A percentile compares a stretch with the other conserved stretches of the same genome.
Conservation (phyloP, 2,329 filamentous ascomycete species). For the Fonsecaea erecta region DNA sequence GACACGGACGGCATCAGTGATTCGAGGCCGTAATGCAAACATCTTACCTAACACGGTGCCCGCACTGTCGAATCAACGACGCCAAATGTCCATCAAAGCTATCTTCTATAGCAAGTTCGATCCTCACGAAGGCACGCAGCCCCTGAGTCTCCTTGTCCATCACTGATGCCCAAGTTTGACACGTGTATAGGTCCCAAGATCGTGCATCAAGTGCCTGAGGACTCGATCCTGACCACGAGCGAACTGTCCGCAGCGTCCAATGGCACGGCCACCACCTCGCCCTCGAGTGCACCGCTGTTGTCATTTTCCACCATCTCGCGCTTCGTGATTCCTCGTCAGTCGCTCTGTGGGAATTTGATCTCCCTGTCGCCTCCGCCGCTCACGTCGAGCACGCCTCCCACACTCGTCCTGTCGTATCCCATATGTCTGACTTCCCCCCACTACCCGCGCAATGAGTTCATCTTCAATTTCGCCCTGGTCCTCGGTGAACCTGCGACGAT, state of each 20-base stretch:
- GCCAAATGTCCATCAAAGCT: slow-evolving; percentile 62
- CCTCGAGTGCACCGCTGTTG: slow-evolving; percentile 66
- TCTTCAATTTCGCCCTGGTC: slow-evolving; percentile 95
- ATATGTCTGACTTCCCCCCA: slow-evolving; percentile 82
- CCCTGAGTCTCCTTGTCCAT: neutral
- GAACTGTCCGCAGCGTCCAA: slow-evolving; percentile 46
- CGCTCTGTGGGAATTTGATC: slow-evolving; percentile 90
- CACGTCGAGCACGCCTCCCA: slow-evolving; percentile 57
- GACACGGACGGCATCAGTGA: too few species aligned
- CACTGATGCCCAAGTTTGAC: slow-evolving; percentile 7
- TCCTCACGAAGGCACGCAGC: slow-evolving; percentile 56
- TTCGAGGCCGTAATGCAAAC: too few species aligned
- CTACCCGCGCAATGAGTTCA: slow-evolving; percentile 93
- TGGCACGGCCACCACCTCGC: slow-evolving; percentile 10
- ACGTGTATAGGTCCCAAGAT: slow-evolving; percentile 60
- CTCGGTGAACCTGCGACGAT: slow-evolving; percentile 58
- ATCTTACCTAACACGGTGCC: neutral
- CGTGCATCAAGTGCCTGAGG: slow-evolving; percentile 67
- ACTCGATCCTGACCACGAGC: slow-evolving; percentile 57
- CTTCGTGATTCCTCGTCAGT: slow-evolving; percentile 92
- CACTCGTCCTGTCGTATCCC: slow-evolving; percentile 83
- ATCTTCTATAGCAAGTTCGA: slow-evolving; percentile 72
- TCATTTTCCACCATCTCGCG: slow-evolving; percentile 85
- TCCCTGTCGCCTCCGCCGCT: slow-evolving; percentile 49
- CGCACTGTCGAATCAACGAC: neutral